Percentiles rank a stretch among this genome's conserved stretches.
Conservation (phyloP, 164 flowering plant genomes). For the Magnolia sinica region DNA sequence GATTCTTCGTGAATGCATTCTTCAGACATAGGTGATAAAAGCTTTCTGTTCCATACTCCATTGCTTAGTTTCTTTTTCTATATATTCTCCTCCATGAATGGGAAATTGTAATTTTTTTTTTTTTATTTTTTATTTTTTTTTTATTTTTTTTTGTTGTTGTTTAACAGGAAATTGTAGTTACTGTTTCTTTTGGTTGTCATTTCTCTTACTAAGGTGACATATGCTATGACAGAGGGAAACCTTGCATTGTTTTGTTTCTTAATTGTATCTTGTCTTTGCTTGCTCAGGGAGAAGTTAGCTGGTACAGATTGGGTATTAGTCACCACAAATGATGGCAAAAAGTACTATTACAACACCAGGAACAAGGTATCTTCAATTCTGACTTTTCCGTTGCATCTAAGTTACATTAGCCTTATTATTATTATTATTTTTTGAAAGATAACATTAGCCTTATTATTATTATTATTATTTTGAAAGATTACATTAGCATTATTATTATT, state of each 20-base stretch:
- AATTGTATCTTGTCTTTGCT: conserved; percentile 5
- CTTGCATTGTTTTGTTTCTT: background rate
- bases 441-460: no score
- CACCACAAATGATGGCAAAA: conserved; percentile 85
- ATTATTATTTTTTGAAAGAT: no score
- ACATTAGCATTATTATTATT: background rate
- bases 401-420: background rate
- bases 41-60: no score
- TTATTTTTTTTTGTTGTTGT: no score
- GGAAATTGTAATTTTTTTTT: no score
- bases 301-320: conserved; percentile 86
- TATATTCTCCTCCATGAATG: no score
- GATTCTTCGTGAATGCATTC: no score
- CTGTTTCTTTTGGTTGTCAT: background rate
- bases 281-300: conserved; percentile 63
- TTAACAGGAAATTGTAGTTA: no score
- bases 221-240: background rate
- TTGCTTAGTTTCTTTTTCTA: no score
- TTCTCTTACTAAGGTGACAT: background rate
- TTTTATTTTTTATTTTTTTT: no score
- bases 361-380: conserved; percentile 55
- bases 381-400: background rate
- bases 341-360: conserved; percentile 75
- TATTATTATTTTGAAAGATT: no score
- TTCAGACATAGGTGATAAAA: no score